phyloP scores from a whole-genome alignment of 2,329 filamentous ascomycete genomes.

The Colletotrichum sublineola region DNA sequence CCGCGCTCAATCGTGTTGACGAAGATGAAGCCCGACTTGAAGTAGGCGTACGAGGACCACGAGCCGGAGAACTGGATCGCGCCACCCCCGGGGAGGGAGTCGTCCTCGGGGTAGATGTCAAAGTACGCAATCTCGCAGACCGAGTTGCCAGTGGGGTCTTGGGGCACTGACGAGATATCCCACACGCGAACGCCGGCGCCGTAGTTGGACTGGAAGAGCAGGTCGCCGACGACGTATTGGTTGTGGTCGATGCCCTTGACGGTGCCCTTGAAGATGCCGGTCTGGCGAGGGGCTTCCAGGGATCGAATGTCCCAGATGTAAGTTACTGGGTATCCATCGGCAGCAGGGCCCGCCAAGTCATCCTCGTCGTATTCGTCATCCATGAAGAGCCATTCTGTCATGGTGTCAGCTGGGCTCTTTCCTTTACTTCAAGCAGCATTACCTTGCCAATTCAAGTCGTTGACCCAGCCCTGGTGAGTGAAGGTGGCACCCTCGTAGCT shows the following conservation, averaged over 20 bases:
- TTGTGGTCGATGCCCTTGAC: conserved; percentile 60
- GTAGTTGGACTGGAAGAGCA: conserved; percentile 61
- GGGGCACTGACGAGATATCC: conserved; percentile 50
- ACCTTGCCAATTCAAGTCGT: conserved; percentile 57
- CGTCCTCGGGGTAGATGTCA: conserved; percentile 63
- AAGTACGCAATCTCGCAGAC: conserved; percentile 62
- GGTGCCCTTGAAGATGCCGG: conserved; percentile 56
- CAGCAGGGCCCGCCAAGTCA: conserved; percentile 53
- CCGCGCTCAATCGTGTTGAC: conserved; percentile 60
- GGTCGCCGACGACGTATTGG: conserved; percentile 57
- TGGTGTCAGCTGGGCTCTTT: neutral
- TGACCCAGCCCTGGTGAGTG: conserved; percentile 69
- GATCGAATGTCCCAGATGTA: conserved; percentile 63
- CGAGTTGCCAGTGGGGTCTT: conserved; percentile 53
- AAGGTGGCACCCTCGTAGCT: conserved; percentile 69
- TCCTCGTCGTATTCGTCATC: conserved; percentile 66
- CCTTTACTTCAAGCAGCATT: conserved; percentile 44
- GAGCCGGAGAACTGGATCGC: conserved; percentile 55
- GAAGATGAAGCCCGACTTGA: conserved; percentile 56
- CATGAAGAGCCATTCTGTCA: conserved; percentile 53
- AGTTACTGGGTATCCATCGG: conserved; percentile 59
- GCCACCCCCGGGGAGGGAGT: conserved; percentile 53
- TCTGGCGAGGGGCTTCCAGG: conserved; percentile 57
- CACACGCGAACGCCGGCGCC: conserved; percentile 56
- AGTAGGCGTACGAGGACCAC: conserved; percentile 61